Conservation (phyloP, 164 flowering plant species). For the Vitis labrusca region DNA sequence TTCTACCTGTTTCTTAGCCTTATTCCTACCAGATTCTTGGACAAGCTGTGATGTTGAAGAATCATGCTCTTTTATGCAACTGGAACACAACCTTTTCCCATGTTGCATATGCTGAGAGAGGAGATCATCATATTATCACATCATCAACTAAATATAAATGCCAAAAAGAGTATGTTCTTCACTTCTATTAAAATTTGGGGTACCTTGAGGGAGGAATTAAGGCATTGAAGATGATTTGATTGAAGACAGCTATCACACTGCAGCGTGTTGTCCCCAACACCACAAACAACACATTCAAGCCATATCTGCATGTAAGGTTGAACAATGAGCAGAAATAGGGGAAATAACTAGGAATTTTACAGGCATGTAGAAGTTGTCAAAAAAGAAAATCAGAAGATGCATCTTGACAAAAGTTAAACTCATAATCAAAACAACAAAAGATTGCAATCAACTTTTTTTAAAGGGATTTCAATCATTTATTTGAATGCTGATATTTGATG, state of each 20-base stretch:
- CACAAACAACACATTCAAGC: constrained; percentile 5
- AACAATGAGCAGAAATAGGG: neutral
- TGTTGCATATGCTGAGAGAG: constrained; percentile 2
- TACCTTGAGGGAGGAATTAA: neutral
- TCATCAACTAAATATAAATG: neutral
- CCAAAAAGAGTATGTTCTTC: neutral
- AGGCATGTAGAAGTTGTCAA: no score
- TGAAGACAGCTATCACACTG: constrained; percentile 1
- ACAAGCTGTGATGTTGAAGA: constrained; percentile 7
- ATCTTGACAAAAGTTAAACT: no score
- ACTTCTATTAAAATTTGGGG: neutral
- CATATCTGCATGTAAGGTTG: neutral
- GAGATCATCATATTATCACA: neutral
- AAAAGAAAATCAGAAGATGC: no score
- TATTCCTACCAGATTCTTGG: constrained; percentile 7
- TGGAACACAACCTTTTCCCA: constrained; percentile 12
- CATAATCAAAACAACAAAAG: no score
- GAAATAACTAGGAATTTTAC: no score
- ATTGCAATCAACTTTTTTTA: no score
- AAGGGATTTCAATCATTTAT: no score
- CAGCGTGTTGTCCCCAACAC: constrained; percentile 1
- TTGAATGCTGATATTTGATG: no score
- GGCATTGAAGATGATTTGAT: constrained; percentile 7
- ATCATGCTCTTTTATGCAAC: constrained; percentile 8
- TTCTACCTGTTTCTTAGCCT: constrained; percentile 6